Percentiles rank a stretch among this genome's conserved stretches.
phyloP scores from a whole-genome alignment of 2,329 filamentous ascomycete genomes.

The Penicillium sp. region DNA sequence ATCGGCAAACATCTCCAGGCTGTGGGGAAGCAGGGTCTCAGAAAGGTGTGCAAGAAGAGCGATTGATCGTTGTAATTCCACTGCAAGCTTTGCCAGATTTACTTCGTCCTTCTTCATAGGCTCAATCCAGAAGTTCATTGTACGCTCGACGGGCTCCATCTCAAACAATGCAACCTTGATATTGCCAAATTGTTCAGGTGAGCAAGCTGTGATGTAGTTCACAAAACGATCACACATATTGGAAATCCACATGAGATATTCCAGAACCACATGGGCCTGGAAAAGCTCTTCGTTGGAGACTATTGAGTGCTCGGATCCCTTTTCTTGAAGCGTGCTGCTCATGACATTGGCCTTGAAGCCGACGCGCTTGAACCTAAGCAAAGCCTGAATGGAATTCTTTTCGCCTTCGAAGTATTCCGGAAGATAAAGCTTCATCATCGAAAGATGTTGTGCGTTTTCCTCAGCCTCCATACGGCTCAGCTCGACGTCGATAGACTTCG shows the following conservation, averaged over 20 bases:
- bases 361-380: slow-evolving; percentile 82
- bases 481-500: slow-evolving; percentile 91
- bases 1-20: slow-evolving; percentile 70
- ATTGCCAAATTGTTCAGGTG: slow-evolving; percentile 69
- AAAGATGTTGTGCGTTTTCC: slow-evolving; percentile 81
- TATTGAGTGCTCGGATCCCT: slow-evolving; percentile 64
- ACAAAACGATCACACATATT: slow-evolving; percentile 81
- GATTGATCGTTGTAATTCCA: slow-evolving; percentile 77
- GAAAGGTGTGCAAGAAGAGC: slow-evolving; percentile 82
- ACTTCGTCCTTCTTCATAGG: slow-evolving; percentile 77
- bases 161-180: slow-evolving; percentile 81
- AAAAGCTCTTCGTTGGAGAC: slow-evolving; percentile 72
- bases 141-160: slow-evolving; percentile 84
- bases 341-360: slow-evolving; percentile 82
- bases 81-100: slow-evolving; percentile 75
- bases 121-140: slow-evolving; percentile 84
- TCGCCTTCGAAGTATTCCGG: slow-evolving; percentile 79
- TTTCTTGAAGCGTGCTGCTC: slow-evolving; percentile 73
- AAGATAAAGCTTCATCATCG: slow-evolving; percentile 83
- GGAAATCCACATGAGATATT: slow-evolving; percentile 80
- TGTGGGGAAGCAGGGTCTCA: slow-evolving; percentile 69
- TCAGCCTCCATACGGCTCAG: slow-evolving; percentile 81
- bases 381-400: slow-evolving; percentile 78
- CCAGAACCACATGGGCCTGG: slow-evolving; percentile 73
- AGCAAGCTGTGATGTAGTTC: slow-evolving; percentile 73